Evolutionary conservation across 805 yeast genomes (phyloP), one percentile per base, ranked within the genome.

Genomic region (Brettanomyces anomalus): DNA sequence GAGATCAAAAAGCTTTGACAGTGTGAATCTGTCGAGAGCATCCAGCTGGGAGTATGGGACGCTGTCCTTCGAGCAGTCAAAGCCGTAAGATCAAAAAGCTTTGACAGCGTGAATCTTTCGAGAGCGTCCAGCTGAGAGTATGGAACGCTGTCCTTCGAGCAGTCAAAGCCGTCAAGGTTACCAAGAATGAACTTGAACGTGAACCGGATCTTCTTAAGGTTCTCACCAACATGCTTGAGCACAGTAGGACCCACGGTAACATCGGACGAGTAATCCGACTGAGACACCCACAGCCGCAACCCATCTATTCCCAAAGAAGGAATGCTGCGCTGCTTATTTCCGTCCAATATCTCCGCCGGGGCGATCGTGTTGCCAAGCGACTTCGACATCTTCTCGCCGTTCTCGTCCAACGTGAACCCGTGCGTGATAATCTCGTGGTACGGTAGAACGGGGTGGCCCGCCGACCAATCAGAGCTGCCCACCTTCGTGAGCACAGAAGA

Each of bases 311-410:
- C 97, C 17, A 90, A 64, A 13, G 79, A 69, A 1, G 87, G 85
- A 14, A 75, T 51, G 30, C 67, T 65, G 6, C 62, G 60, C 4
- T 72, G 66, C 42, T 63, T 61, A 45, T 68, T 67, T 3, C 94
- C 95, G 32, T 73, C 64, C 31, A 90, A 75, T 7, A 87, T 74
- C 31, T 77, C 77, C 3, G 53, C 54, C 0, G 97, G 97, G 1
- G 74, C 58, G 17, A 89, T 73, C 0, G 79, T 79, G 52, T 93
- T 93, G 0, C 97, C 96, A 33, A 84, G 63, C 0, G 96, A 86
- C 57, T 93, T 93, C 3, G 97, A 89, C 97, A 90, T 90, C 55
- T 93, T 93, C 44, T 74, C 72, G 15, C 93, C 90, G 47, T 80
- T 76, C 49, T 79, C 86, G 64, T 93, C 98, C 46, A 93, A 65